phyloP scores from a whole-genome alignment of 2,329 filamentous ascomycete genomes.

The Colletotrichum chlorophyti region DNA sequence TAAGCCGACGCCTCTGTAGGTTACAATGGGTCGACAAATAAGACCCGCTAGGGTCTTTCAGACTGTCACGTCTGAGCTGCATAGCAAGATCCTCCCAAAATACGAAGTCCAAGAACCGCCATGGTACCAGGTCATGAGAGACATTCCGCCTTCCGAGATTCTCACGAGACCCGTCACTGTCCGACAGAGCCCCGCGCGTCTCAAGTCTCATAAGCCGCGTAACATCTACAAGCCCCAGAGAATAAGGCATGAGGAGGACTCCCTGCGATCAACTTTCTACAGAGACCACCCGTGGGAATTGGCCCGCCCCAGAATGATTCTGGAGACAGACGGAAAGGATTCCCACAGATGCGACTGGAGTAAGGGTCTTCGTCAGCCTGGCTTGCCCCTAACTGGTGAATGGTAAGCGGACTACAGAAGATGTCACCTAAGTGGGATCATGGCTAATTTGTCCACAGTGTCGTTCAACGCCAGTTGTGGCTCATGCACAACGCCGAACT shows the following conservation, averaged over 20 bases:
- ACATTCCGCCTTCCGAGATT: conserved; percentile 64
- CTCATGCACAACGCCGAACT: conserved; percentile 73
- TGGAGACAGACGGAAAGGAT: conserved; percentile 88
- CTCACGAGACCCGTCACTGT: conserved; percentile 60
- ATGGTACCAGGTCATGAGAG: conserved; percentile 60
- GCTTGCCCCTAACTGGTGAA: conserved; percentile 82
- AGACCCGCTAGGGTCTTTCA: conserved; percentile 55
- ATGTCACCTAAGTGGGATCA: conserved; percentile 2
- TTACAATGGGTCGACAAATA: conserved; percentile 51
- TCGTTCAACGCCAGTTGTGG: conserved; percentile 90
- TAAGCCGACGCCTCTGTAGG: not conserved
- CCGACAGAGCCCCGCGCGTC: conserved; percentile 48
- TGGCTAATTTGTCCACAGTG: conserved; percentile 59
- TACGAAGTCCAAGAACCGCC: conserved; percentile 44
- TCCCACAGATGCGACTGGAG: conserved; percentile 81
- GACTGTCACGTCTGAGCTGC: conserved; percentile 51
- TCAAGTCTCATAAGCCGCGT: conserved; percentile 69
- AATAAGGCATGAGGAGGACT: conserved; percentile 84
- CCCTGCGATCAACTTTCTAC: conserved; percentile 82
- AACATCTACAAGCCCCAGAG: conserved; percentile 81
- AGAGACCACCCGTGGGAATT: conserved; percentile 97
- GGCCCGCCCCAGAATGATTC: conserved; percentile 81
- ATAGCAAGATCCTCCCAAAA: conserved; percentile 45
- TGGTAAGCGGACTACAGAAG: conserved; percentile 59
- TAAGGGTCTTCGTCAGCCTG: conserved; percentile 73